Evolutionary conservation across 768 basidiomycete species (phyloP).

Genomic region (Cyclocybe cylindracea): DNA sequence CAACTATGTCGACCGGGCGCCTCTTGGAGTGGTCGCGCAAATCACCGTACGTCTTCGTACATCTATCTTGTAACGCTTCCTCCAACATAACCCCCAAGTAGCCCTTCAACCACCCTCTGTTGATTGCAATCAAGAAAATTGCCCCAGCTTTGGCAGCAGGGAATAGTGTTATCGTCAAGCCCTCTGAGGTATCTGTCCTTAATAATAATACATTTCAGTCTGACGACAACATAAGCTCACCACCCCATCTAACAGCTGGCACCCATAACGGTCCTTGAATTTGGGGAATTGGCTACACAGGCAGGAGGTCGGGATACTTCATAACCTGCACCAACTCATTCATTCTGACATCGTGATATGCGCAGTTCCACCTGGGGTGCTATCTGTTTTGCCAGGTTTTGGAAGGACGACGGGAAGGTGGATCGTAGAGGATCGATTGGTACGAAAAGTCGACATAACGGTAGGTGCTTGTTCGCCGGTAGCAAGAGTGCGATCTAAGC

Average conservation of each 20-base stretch:
- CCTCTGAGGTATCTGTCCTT: constrained; percentile 61
- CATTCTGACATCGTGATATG: background rate
- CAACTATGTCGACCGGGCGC: constrained; percentile 78
- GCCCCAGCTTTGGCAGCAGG: constrained; percentile 84
- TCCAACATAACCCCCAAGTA: constrained; percentile 23
- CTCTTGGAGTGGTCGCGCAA: constrained; percentile 87
- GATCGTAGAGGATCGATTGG: constrained; percentile 62
- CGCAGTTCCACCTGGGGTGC: constrained; percentile 76
- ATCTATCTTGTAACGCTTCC: background rate
- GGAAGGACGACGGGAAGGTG: constrained; percentile 65
- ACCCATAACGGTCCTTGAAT: constrained; percentile 78
- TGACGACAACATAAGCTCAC: constrained; percentile 1
- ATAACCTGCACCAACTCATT: background rate
- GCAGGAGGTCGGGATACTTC: constrained; percentile 56
- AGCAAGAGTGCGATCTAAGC: background rate
- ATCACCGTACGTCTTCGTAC: constrained; percentile 61
- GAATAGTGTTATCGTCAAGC: constrained; percentile 82
- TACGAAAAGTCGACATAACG: constrained; percentile 85
- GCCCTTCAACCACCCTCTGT: constrained; percentile 90
- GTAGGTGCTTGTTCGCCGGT: constrained; percentile 37
- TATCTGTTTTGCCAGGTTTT: constrained; percentile 74
- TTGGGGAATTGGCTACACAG: constrained; percentile 60
- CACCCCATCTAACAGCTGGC: constrained; percentile 46
- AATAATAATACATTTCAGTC: background rate
- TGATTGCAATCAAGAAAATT: constrained; percentile 89